phyloP scores from a whole-genome alignment of 2,329 filamentous ascomycete genomes.

The Colletotrichum aenigma region DNA sequence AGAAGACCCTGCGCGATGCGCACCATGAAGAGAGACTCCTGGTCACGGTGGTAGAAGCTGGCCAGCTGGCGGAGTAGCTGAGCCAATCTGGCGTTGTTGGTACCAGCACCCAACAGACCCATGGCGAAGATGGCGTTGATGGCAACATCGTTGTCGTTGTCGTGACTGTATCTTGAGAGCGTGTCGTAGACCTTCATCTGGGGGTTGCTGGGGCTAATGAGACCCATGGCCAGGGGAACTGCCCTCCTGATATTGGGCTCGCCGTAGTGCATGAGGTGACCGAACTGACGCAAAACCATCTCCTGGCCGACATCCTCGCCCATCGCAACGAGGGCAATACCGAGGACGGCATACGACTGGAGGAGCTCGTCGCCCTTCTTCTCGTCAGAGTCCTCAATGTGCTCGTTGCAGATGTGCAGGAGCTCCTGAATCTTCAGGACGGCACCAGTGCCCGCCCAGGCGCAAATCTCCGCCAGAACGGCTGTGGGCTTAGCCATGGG shows the following conservation, averaged over 20 bases:
- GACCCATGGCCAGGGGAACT: slow-evolving; percentile 93
- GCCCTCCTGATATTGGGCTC: slow-evolving; percentile 96
- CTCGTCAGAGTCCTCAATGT: slow-evolving; percentile 91
- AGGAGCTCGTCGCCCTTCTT: slow-evolving; percentile 95
- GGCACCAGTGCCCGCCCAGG: slow-evolving; percentile 96
- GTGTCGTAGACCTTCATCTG: slow-evolving; percentile 99
- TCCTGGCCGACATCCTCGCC: slow-evolving; percentile 98
- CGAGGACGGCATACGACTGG: slow-evolving; percentile 94
- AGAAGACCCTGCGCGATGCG: slow-evolving; percentile 96
- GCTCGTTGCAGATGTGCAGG: slow-evolving; percentile 96
- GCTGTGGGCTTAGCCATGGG: slow-evolving; percentile 97
- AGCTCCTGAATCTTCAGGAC: slow-evolving; percentile 97
- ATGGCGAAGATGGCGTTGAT: slow-evolving; percentile 99
- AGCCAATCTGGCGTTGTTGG: slow-evolving; percentile 95
- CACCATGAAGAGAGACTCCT: slow-evolving; percentile 98
- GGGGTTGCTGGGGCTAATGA: slow-evolving; percentile 96
- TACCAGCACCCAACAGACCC: slow-evolving; percentile 95
- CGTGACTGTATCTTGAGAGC: slow-evolving; percentile 94
- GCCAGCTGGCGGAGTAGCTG: slow-evolving; percentile 93
- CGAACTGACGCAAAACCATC: slow-evolving; percentile 97
- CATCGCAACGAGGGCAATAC: slow-evolving; percentile 94
- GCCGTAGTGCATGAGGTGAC: slow-evolving; percentile 98
- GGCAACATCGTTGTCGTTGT: slow-evolving; percentile 97
- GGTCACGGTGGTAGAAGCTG: slow-evolving; percentile 97
- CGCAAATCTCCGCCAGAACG: slow-evolving; percentile 93